Evolutionary conservation across 1,284 basidiomycete species (phyloP).

Genomic region (Gomphus bonarii): DNA sequence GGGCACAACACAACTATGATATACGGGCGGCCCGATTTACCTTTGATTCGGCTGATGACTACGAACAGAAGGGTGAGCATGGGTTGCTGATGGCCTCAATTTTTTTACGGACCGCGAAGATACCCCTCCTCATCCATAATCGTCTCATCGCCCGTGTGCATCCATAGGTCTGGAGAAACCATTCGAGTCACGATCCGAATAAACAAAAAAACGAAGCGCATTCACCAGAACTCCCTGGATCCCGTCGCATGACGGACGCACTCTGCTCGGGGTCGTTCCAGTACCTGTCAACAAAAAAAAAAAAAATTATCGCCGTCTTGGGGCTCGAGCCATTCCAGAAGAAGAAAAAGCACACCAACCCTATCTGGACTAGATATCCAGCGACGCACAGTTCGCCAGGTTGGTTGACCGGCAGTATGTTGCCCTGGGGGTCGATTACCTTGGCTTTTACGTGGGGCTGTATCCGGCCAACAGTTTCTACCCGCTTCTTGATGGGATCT

Average conservation of each 20-base stretch:
- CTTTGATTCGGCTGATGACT: conserved; percentile 12
- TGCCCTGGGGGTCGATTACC: conserved; percentile 48
- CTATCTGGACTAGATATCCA: conserved; percentile 73
- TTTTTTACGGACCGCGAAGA: conserved; percentile 42
- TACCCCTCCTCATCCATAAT: conserved; percentile 80
- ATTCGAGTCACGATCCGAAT: background rate
- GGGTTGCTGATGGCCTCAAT: background rate
- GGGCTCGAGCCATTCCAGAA: too few relatives aligned
- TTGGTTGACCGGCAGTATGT: conserved; percentile 51
- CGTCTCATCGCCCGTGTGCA: conserved; percentile 79
- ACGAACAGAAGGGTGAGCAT: background rate
- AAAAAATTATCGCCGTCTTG: too few relatives aligned
- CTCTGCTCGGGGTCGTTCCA: conserved; percentile 72
- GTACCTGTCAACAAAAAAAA: conserved; percentile 60
- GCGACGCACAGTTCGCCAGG: conserved; percentile 69
- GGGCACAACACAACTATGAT: too few relatives aligned
- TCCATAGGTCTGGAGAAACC: conserved; percentile 41
- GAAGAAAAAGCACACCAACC: conserved; percentile 33
- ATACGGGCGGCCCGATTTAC: background rate
- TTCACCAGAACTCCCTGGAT: conserved; percentile 34
- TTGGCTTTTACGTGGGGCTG: conserved; percentile 74
- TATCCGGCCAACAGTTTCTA: conserved; percentile 71
- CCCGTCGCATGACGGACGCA: conserved; percentile 43
- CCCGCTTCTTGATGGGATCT: conserved; percentile 62
- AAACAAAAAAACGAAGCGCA: background rate